These are phyloP conservation scores for Diaporthe amygdali DNA, from an alignment of 2,329 filamentous ascomycete species.

Conservation along the genomic window DNA sequence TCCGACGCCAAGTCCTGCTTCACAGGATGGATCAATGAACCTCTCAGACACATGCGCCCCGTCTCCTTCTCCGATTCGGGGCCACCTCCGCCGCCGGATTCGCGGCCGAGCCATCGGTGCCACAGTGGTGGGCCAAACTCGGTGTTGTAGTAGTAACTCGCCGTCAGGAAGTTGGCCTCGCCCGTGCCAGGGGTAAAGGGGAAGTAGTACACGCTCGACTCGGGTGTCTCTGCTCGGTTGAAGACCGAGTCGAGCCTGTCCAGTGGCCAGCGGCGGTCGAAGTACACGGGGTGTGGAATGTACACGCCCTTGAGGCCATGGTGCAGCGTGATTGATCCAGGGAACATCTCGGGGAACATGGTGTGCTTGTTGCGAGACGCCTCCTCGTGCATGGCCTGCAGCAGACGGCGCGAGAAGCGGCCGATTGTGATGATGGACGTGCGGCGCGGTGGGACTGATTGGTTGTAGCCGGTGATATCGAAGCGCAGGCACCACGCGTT, in stretches of 20 bases:
- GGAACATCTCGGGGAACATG: constrained; percentile 81
- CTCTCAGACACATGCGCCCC: constrained; percentile 67
- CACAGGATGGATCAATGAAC: constrained; percentile 69
- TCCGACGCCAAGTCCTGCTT: constrained; percentile 46
- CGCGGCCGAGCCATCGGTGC: constrained; percentile 68
- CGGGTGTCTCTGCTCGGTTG: constrained; percentile 61
- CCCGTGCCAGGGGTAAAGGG: constrained; percentile 53
- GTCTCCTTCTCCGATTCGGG: constrained; percentile 39
- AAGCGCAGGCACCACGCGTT: constrained; percentile 76
- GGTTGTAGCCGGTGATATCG: constrained; percentile 71
- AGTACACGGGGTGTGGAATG: constrained; percentile 79
- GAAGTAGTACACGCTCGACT: constrained; percentile 45
- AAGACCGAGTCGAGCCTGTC: constrained; percentile 62
- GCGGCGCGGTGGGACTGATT: constrained; percentile 68
- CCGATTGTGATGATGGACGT: constrained; percentile 81
- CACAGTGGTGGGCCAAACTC: constrained; percentile 62
- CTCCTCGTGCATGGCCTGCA: constrained; percentile 80
- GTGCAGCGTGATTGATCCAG: constrained; percentile 73
- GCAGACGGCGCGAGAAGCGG: constrained; percentile 73
- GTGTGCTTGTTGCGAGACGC: constrained; percentile 73
- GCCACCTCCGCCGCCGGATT: constrained; percentile 61
- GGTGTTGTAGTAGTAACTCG: constrained; percentile 66
- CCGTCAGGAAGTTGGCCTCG: constrained; percentile 61
- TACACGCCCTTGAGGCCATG: constrained; percentile 82
- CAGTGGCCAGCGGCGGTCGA: constrained; percentile 74